phyloP scores from a whole-genome alignment of 1,139 yeast species.

The Blastobotrys apis region DNA sequence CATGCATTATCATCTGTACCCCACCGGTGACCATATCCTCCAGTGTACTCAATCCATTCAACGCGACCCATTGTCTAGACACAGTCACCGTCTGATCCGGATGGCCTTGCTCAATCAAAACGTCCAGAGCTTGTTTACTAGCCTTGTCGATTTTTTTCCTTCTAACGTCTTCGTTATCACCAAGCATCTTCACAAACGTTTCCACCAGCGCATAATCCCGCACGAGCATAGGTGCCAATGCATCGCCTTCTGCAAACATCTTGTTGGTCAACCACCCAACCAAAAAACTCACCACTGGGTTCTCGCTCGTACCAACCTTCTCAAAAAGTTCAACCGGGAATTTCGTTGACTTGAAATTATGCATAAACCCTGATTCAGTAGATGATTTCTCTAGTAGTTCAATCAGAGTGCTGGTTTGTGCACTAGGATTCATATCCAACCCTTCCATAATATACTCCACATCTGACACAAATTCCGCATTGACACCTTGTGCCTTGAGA shows the following conservation, averaged over 20 bases:
- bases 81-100: background rate
- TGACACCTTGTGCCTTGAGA: slow-evolving; percentile 39
- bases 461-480: slow-evolving; percentile 35
- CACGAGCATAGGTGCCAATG: slow-evolving; percentile 13
- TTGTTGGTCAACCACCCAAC: slow-evolving; percentile 8
- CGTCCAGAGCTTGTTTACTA: slow-evolving; percentile 14
- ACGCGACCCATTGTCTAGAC: slow-evolving; percentile 12
- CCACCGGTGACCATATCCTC: slow-evolving; percentile 4
- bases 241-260: slow-evolving; percentile 19
- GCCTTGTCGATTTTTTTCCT: slow-evolving; percentile 12
- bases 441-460: slow-evolving; percentile 40
- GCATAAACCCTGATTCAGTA: slow-evolving; percentile 27
- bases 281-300: slow-evolving; percentile 11
- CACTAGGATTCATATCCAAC: slow-evolving; percentile 16
- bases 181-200: slow-evolving; percentile 19
- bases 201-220: slow-evolving; percentile 17
- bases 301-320: slow-evolving; percentile 13
- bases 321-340: slow-evolving; percentile 21
- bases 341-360: slow-evolving; percentile 20
- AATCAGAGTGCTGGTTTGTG: slow-evolving; percentile 22
- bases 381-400: slow-evolving; percentile 30
- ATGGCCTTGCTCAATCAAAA: slow-evolving; percentile 13
- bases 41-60: slow-evolving; percentile 8
- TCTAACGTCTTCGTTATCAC: slow-evolving; percentile 21
- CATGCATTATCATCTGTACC: slow-evolving; percentile 8